Evolutionary conservation across 768 basidiomycete species (phyloP).

Genomic region (Goffeauzyma gilvescens): DNA sequence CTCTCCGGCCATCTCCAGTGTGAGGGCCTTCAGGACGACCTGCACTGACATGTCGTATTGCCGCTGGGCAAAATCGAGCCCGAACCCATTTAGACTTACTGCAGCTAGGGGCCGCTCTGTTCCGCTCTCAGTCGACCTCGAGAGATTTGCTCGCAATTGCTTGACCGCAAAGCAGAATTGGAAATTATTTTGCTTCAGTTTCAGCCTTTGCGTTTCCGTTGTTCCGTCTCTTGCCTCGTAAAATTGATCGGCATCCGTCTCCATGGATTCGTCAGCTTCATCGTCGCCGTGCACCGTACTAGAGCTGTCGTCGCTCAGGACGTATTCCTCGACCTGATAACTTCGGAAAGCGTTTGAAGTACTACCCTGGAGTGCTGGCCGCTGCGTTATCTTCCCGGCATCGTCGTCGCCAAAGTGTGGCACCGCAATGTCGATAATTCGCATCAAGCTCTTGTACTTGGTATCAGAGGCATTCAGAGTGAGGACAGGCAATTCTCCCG

Average conservation of each 20-base stretch:
- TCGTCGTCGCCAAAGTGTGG: conserved; percentile 51
- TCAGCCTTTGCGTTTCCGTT: conserved; percentile 36
- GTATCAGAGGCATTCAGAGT: conserved; percentile 48
- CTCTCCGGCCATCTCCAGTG: conserved; percentile 51
- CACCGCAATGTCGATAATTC: conserved; percentile 72
- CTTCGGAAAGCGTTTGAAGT: conserved; percentile 12
- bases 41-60: conserved; percentile 76
- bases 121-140: conserved; percentile 45
- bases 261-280: conserved; percentile 6
- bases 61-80: conserved; percentile 50
- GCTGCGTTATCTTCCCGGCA: conserved; percentile 2
- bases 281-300: conserved; percentile 26
- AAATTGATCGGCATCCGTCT: conserved; percentile 35
- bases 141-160: conserved; percentile 56
- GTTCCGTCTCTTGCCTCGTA: conserved; percentile 53
- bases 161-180: conserved; percentile 78
- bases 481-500: conserved; percentile 67
- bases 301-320: conserved; percentile 37
- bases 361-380: conserved; percentile 9
- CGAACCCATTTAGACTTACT: conserved; percentile 59
- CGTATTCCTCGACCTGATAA: conserved; percentile 42
- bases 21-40: conserved; percentile 56
- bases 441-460: conserved; percentile 55
- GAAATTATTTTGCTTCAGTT: conserved; percentile 45
- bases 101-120: conserved; percentile 59